Evolutionary conservation across 305 asterid genomes (phyloP).

Genomic region (Solanum hybrid): DNA sequence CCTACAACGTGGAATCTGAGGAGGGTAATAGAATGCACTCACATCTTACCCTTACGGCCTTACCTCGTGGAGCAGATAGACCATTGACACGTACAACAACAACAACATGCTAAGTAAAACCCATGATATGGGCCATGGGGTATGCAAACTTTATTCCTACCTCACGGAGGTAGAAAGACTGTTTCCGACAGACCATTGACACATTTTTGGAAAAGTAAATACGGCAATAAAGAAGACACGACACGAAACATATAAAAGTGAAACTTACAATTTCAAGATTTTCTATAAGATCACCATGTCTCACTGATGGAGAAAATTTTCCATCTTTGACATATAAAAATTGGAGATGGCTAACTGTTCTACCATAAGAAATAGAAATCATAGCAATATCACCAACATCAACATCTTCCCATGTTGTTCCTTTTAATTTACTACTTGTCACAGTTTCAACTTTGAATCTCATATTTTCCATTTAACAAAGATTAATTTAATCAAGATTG

Average conservation of each 20-base stretch:
- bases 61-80: neutral
- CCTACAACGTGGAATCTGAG: neutral
- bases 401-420: neutral
- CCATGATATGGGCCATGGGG: neutral
- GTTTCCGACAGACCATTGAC: neutral
- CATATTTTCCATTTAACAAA: neutral
- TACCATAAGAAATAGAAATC: neutral
- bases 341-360: neutral
- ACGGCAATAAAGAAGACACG: neutral
- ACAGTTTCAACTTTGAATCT: neutral
- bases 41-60: neutral
- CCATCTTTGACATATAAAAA: neutral
- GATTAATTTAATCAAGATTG: neutral
- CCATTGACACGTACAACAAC: neutral
- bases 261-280: neutral
- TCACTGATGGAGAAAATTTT: neutral
- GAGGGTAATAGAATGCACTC: neutral
- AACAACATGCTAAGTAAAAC: neutral
- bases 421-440: neutral
- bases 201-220: neutral
- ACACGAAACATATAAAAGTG: neutral
- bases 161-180: neutral
- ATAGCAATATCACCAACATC: neutral
- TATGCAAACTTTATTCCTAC: neutral
- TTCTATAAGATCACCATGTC: neutral